Base-by-base conservation (phyloP, 768 basidiomycete genomes). In the Strobilomyces dryophilus region DNA sequence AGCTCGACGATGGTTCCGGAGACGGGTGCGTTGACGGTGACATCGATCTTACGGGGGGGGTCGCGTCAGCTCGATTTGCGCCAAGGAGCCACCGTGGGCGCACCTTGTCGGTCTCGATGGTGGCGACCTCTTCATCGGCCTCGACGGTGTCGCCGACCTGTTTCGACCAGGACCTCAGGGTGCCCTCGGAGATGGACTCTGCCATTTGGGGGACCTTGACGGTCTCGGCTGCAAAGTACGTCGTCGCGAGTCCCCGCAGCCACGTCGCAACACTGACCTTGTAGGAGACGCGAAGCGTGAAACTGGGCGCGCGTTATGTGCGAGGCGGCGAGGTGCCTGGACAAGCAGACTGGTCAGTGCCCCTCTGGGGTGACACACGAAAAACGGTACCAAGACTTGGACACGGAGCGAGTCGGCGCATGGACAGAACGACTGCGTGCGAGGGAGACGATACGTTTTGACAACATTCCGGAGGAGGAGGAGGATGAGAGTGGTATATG, bases 41-140 rank as follows among this genome's bases (percentile, higher is more conserved):
- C 92, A 68, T 99, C 95, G 63, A 98, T 98, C 94, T 98, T 29
- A n/a, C n/a, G 43, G 50, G 63, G 21, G 31, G 7, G 49, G 52
- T 44, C 42, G 52, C 9, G 42, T 59, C 37, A 48, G 41, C 43
- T 32, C 45, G 26, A 17, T 45, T 20, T 24, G 47, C 12, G 32
- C 17, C 41, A 2, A 29, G 47, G 10, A 29, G 39, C 39, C 8
- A 44, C 29, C 3, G 37, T 34, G 29, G 42, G 29, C 27, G 14
- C 55, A 92, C 95, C 87, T 98, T 98, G 79, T 99, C 95, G 8
- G 95, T 99, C 76, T 98, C 95, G 59, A 98, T 98, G 42, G 93
- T 95, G 15, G 93, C 95, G 40, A 99, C 79, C 74, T 99, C 95
- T 74, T 98, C 95, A 67, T 98, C 95, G 27, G 77, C 86, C 67